These are phyloP conservation scores for Oehlia diaphana DNA, from an alignment of 192 early-diverging fungal species.

Conservation along the genomic window DNA sequence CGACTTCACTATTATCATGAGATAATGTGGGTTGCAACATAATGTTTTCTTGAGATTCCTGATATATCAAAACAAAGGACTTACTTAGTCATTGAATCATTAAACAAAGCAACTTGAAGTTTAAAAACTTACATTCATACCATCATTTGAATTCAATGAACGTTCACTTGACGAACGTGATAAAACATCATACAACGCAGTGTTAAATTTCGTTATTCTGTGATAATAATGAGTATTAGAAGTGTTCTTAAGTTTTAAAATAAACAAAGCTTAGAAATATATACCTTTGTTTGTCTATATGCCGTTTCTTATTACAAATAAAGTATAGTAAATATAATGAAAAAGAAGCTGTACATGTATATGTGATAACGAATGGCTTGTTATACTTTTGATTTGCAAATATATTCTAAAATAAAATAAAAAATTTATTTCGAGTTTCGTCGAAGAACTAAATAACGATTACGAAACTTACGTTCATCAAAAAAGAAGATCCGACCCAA, in stretches of 20 bases:
- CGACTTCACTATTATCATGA: background rate
- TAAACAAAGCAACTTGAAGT: background rate
- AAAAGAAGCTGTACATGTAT: constrained; percentile 75
- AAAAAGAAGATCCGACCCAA: constrained; percentile 77
- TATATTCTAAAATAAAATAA: constrained; percentile 49
- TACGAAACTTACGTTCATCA: constrained; percentile 60
- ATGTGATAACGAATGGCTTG: constrained; percentile 78
- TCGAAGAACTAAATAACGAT: background rate
- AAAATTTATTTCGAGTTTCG: background rate
- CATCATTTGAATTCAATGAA: background rate
- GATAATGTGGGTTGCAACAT: background rate
- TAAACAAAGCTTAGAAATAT: background rate
- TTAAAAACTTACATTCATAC: constrained; percentile 16
- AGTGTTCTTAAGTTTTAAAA: background rate
- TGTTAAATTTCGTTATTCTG: constrained; percentile 17
- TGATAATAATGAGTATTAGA: background rate
- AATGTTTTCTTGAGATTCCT: background rate
- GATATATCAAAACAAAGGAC: background rate
- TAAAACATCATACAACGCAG: constrained; percentile 14
- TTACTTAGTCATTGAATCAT: background rate
- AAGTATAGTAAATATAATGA: constrained; percentile 64
- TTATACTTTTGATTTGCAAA: constrained; percentile 70
- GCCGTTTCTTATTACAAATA: constrained; percentile 27
- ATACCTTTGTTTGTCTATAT: constrained; percentile 14
- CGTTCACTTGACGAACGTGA: constrained; percentile 10